Base-by-base conservation (phyloP, 441 rosid genomes). In the Breynia disticha region DNA sequence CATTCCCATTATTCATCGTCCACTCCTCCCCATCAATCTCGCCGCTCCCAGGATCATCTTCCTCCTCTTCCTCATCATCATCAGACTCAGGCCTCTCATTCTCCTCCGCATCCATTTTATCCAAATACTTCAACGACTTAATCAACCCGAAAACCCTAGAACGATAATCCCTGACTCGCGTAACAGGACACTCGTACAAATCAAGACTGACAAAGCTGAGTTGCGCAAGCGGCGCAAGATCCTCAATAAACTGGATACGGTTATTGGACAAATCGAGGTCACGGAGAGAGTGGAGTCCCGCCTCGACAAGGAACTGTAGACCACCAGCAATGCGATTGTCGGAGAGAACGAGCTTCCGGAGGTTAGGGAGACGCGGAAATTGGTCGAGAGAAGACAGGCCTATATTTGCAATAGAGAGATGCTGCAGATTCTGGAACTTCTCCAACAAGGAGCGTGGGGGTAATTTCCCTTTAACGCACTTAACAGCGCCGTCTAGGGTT, bases 121-220 rank as follows among this genome's bases (percentile, higher is more conserved):
- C 90, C 71, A 83, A 79, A 67, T 75, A 83, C 73, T 76, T 80
- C 72, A 83, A 73, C 15, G 90, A 74, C 59, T 65, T 78, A 51
- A 83, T 78, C 79, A 83, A 66, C 41, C 71, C 82, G 52, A 83
- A 83, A 80, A 78, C 87, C 76, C 81, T 83, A 70, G 90, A 75
- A 63, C 84, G 74, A 67, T 83, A 80, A 73, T 83, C 90, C 73
- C 78, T 75, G 28, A 76, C 78, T 60, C 84, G 69, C 9, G 90
- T 83, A 3, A 83, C 84, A 13, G 90, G 90, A 66, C 90, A 83
- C 79, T 83, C 81, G 19, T 83, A 83, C 16, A 83, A 75, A 68
- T 83, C 90, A 16, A 83, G 90, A n/a, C 84, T 80, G 7, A 80
- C 76, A 16, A 83, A 76, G 72, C 64, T 71, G 16, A 83, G 62